Conservation (phyloP, 176 grass and related monocot species). For the Avena atlantica region DNA sequence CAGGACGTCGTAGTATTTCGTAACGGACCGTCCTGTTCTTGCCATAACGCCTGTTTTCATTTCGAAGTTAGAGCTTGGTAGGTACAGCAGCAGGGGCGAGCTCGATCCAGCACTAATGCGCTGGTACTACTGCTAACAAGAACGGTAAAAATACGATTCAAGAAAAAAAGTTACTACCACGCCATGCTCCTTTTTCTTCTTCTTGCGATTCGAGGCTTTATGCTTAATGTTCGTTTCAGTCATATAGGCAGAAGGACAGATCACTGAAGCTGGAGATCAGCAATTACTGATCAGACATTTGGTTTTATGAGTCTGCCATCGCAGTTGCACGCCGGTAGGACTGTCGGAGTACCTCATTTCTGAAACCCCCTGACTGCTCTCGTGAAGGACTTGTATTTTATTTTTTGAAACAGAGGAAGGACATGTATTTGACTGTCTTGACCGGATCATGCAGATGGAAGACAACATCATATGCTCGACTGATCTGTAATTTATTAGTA, state of each 20-base stretch:
- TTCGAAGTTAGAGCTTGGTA: slow-evolving; percentile 35
- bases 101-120: neutral
- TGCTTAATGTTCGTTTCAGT: neutral
- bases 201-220: neutral
- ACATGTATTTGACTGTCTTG: slow-evolving; percentile 35
- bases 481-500: neutral
- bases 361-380: neutral
- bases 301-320: neutral
- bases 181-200: too few species aligned
- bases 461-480: slow-evolving; percentile 1
- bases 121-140: too few species aligned
- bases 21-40: slow-evolving; percentile 36
- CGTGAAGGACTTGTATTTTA: too few species aligned
- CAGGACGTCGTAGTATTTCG: neutral
- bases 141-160: too few species aligned
- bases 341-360: too few species aligned
- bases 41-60: slow-evolving; percentile 28
- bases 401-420: too few species aligned
- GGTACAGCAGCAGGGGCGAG: slow-evolving; percentile 28
- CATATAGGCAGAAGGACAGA: neutral
- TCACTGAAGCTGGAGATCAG: neutral
- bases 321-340: too few species aligned
- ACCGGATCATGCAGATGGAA: slow-evolving; percentile 14
- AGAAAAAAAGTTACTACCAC: too few species aligned
- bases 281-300: neutral